A percentile compares a stretch with the other conserved stretches of the same genome.
Conservation (phyloP, 805 yeast species). For the Torulaspora quercuum region DNA sequence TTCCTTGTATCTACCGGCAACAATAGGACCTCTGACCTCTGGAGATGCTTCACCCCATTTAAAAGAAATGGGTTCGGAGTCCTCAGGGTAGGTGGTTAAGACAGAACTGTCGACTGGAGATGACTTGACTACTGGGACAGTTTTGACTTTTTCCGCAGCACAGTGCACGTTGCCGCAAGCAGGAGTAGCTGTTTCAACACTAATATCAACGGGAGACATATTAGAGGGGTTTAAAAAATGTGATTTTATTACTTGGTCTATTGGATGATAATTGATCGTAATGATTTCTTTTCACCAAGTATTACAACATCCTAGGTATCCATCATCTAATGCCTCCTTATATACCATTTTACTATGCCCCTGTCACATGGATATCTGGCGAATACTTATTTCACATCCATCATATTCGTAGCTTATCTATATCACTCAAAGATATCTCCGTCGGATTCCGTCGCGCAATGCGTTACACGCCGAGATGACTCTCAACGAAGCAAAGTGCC, state of each 20-base stretch:
- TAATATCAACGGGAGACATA: constrained; percentile 17
- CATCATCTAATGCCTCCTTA: no score
- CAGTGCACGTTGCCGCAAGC: constrained; percentile 7
- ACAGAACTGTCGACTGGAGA: constrained; percentile 34
- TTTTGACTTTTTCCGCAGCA: constrained; percentile 5
- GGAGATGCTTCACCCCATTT: constrained; percentile 54
- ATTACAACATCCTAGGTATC: no score
- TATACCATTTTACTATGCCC: no score
- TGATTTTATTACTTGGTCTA: neutral
- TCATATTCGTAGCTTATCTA: no score
- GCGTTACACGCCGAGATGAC: no score
- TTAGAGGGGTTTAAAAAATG: no score
- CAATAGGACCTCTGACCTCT: constrained; percentile 52
- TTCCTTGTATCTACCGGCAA: constrained; percentile 48
- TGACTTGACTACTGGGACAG: constrained; percentile 8
- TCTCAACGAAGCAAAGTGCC: no score
- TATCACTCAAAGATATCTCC: no score
- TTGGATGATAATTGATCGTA: neutral
- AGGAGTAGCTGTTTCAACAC: constrained; percentile 11
- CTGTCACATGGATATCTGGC: no score
- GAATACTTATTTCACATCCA: no score
- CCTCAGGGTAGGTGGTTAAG: constrained; percentile 53
- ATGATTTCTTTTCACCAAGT: no score
- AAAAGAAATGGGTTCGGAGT: constrained; percentile 47
- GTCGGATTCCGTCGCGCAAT: no score